Evolutionary conservation across 805 yeast genomes (phyloP).

Genomic region (Candida nemodendra): DNA sequence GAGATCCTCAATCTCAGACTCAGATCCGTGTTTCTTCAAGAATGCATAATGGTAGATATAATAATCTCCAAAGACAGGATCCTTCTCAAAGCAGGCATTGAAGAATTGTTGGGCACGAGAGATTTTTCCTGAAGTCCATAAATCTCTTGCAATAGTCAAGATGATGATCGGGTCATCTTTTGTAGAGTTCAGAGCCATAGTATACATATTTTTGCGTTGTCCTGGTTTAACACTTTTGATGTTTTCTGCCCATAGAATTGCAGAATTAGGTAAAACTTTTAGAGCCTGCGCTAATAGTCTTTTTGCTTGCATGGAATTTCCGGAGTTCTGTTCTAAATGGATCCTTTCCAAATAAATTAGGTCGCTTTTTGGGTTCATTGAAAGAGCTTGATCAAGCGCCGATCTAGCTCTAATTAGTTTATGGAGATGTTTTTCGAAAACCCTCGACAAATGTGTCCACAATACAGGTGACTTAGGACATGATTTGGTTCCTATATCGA

Average conservation of each 20-base stretch:
- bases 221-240: constrained; percentile 44
- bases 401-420: constrained; percentile 65
- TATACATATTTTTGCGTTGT: constrained; percentile 51
- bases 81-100: constrained; percentile 54
- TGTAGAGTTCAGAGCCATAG: constrained; percentile 70
- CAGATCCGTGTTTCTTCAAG: constrained; percentile 37
- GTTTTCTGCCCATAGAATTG: constrained; percentile 65
- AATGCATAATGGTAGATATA: constrained; percentile 68
- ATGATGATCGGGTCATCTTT: constrained; percentile 59
- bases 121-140: constrained; percentile 64
- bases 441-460: constrained; percentile 53
- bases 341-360: constrained; percentile 59
- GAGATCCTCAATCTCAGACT: constrained; percentile 37
- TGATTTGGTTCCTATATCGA: constrained; percentile 46
- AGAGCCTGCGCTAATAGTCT: constrained; percentile 58
- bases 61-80: constrained; percentile 65
- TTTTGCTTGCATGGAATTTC: constrained; percentile 51
- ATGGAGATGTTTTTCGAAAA: constrained; percentile 44
- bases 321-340: constrained; percentile 51
- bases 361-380: constrained; percentile 49
- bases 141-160: constrained; percentile 60
- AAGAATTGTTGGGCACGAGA: constrained; percentile 72
- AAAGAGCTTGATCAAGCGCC: constrained; percentile 62
- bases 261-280: constrained; percentile 54
- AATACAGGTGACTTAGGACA: constrained; percentile 45